phyloP scores from a whole-genome alignment of 2,329 filamentous ascomycete genomes.

The Cladobotryum protrusum region DNA sequence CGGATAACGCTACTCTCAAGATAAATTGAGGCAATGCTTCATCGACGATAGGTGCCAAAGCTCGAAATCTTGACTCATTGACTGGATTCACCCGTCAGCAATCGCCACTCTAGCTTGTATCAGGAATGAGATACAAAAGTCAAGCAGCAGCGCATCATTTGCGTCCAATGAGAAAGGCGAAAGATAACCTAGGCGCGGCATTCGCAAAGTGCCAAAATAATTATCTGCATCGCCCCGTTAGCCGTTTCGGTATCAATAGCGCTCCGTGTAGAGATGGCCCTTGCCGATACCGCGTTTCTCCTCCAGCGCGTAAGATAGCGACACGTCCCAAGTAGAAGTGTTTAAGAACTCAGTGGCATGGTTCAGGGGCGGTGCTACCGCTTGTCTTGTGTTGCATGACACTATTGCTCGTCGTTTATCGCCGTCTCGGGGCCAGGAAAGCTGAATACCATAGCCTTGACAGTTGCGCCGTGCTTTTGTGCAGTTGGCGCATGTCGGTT shows the following conservation, averaged over 20 bases:
- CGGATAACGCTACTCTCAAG: constrained; percentile 1
- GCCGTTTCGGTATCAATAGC: too few relatives aligned
- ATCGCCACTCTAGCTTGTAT: too few relatives aligned
- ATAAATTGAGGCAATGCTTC: constrained; percentile 8
- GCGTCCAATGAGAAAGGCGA: too few relatives aligned
- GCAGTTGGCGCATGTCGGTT: constrained; percentile 8
- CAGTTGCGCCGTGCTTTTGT: constrained; percentile 2
- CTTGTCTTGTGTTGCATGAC: background rate
- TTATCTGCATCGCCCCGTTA: too few relatives aligned
- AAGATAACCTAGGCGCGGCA: too few relatives aligned
- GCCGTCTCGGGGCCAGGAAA: constrained; percentile 10
- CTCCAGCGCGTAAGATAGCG: constrained; percentile 1
- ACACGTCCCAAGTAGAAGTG: constrained; percentile 1
- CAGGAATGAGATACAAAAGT: too few relatives aligned
- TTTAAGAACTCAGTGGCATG: constrained; percentile 1
- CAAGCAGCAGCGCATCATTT: too few relatives aligned
- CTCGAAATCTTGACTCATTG: constrained; percentile 4
- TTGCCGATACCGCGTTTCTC: constrained; percentile 1
- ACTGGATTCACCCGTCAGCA: background rate
- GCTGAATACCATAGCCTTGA: constrained; percentile 10
- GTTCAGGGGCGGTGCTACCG: background rate
- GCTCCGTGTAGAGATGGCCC: background rate
- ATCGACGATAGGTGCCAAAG: constrained; percentile 9
- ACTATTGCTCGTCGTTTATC: constrained; percentile 7
- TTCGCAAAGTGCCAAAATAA: too few relatives aligned